Evolutionary conservation across 495 filamentous ascomycete species (phyloP).

Genomic region (Aspergillus hancockii): DNA sequence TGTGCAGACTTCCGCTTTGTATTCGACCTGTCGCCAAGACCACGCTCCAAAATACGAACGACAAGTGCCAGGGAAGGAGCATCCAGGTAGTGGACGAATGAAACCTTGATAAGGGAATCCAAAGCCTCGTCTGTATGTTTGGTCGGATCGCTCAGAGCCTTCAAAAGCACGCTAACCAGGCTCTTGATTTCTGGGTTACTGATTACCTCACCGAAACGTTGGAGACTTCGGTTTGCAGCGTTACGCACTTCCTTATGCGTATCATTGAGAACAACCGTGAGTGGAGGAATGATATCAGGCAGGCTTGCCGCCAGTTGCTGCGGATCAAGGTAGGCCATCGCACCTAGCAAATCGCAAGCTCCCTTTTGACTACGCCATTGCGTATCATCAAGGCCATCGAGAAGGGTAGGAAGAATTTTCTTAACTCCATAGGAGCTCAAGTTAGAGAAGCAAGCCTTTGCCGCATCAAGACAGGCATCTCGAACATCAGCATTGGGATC

Average conservation of each 20-base stretch:
- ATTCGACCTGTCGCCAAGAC: conserved; percentile 82
- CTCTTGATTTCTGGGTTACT: conserved; percentile 95
- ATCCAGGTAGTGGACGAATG: conserved; percentile 94
- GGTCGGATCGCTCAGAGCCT: conserved; percentile 95
- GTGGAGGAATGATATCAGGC: conserved; percentile 93
- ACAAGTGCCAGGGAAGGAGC: conserved; percentile 92
- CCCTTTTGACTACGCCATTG: conserved; percentile 99
- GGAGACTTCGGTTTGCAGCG: conserved; percentile 91
- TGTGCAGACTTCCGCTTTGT: conserved; percentile 95
- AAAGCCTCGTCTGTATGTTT: conserved; percentile 96
- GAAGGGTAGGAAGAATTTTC: conserved; percentile 83
- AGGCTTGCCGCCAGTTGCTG: conserved; percentile 89
- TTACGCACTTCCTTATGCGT: conserved; percentile 94
- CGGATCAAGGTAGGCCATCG: conserved; percentile 97
- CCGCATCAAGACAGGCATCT: conserved; percentile 86
- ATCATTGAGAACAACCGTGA: conserved; percentile 92
- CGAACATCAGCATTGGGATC: conserved; percentile 86
- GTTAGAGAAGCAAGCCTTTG: conserved; percentile 90
- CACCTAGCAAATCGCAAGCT: conserved; percentile 91
- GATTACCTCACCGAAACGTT: conserved; percentile 97
- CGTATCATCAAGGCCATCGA: conserved; percentile 89
- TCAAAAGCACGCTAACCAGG: conserved; percentile 85
- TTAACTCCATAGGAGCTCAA: conserved; percentile 96
- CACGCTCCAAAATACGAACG: conserved; percentile 91
- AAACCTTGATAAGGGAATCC: conserved; percentile 90